phyloP scores from a whole-genome alignment of 2,329 filamentous ascomycete species.

The Xylaria sp. region DNA sequence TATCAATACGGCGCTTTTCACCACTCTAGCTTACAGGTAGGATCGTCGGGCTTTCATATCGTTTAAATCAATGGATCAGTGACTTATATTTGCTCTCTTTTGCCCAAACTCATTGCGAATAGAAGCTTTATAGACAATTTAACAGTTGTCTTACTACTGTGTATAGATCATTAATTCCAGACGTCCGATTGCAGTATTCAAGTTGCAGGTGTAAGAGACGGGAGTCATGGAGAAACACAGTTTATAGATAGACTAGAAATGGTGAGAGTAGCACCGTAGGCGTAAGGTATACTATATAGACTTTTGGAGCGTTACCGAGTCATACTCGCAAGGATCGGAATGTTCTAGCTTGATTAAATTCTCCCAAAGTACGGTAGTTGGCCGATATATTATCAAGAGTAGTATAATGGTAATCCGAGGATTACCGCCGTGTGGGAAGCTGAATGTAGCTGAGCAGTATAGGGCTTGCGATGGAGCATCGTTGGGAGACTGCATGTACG shows the following conservation, averaged over 20 bases:
- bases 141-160: no score
- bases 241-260: no score
- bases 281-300: no score
- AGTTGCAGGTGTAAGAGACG: not conserved
- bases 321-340: no score
- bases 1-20: not conserved
- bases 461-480: not conserved
- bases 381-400: not conserved
- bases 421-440: not conserved
- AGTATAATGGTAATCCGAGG: not conserved
- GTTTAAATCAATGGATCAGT: not conserved
- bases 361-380: not conserved
- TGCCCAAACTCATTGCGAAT: not conserved
- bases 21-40: not conserved
- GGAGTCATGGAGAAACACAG: not conserved
- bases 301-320: no score
- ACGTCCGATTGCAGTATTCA: not conserved
- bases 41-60: not conserved
- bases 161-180: not conserved
- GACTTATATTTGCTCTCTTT: not conserved
- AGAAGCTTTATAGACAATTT: not conserved
- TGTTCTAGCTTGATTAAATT: not conserved
- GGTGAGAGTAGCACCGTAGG: no score
- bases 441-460: not conserved
- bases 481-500: not conserved